These are phyloP conservation scores for Diaporthe citriasiana DNA, from an alignment of 2,329 filamentous ascomycete genomes.

Conservation along the genomic window DNA sequence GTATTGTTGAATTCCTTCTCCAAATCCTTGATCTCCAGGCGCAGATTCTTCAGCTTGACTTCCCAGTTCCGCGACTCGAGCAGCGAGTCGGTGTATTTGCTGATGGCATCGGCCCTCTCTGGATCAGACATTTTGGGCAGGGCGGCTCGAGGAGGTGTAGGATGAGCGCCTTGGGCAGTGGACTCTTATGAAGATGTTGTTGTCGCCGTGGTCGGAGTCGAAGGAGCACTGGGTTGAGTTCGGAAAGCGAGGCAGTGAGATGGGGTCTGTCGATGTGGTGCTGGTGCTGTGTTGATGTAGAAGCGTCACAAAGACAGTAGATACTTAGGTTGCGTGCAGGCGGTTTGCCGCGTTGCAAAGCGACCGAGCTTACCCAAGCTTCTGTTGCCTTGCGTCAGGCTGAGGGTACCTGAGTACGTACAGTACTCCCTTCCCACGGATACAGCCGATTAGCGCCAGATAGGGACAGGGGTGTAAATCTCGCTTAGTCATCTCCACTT, in stretches of 20 bases:
- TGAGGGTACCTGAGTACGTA: conserved; percentile 21
- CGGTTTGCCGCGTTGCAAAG: conserved; percentile 34
- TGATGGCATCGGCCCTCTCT: conserved; percentile 78
- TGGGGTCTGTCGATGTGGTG: not conserved
- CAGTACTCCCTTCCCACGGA: not conserved
- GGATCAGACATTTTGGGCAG: conserved; percentile 65
- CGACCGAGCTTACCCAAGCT: conserved; percentile 55
- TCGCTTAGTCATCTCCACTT: not conserved
- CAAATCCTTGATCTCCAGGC: conserved; percentile 94
- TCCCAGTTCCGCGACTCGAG: conserved; percentile 99
- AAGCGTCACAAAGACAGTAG: conserved; percentile 4
- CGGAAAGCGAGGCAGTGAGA: not conserved
- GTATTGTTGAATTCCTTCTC: conserved; percentile 97
- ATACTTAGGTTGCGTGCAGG: conserved; percentile 9
- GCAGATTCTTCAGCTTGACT: conserved; percentile 93
- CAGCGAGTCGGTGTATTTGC: conserved; percentile 84
- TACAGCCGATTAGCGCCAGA: not conserved
- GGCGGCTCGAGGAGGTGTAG: conserved; percentile 15
- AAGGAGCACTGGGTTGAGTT: not conserved
- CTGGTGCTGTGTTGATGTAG: not conserved
- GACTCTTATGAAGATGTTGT: not conserved
- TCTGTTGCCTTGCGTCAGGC: conserved; percentile 52
- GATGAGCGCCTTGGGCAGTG: not conserved
- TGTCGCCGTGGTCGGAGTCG: conserved; percentile 8
- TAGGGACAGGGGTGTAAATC: not conserved